phyloP scores from a whole-genome alignment of 2,329 filamentous ascomycete species.

The Aspergillus versicolor region DNA sequence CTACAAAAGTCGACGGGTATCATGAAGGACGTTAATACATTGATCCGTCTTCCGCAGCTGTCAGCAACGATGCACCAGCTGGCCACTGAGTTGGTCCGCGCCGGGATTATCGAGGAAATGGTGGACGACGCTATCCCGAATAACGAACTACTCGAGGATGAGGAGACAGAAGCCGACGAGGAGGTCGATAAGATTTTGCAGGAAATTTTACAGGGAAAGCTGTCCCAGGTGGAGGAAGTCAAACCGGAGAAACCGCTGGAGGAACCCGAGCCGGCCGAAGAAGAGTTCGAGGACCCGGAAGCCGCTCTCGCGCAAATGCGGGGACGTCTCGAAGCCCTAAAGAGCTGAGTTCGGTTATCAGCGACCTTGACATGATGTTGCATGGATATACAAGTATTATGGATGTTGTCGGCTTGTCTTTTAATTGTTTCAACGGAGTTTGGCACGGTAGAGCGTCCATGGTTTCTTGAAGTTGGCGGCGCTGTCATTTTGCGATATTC shows the following conservation, averaged over 20 bases:
- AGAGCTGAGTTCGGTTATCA: conserved; percentile 63
- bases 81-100: conserved; percentile 83
- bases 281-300: conserved; percentile 83
- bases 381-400: neutral
- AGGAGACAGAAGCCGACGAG: conserved; percentile 73
- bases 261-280: conserved; percentile 55
- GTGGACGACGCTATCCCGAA: conserved; percentile 80
- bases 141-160: conserved; percentile 66
- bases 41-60: conserved; percentile 82
- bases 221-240: conserved; percentile 64
- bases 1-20: conserved; percentile 84
- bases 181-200: conserved; percentile 93
- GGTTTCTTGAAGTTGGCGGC: neutral
- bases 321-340: conserved; percentile 82
- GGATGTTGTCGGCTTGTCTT: neutral
- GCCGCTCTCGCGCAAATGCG: conserved; percentile 93
- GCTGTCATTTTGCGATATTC: conserved; percentile 1
- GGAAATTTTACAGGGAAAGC: conserved; percentile 81
- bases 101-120: conserved; percentile 98
- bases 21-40: conserved; percentile 92
- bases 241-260: conserved; percentile 56
- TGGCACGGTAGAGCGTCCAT: conserved; percentile 13
- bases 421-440: conserved; percentile 18
- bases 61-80: conserved; percentile 87
- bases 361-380: neutral